Base-by-base conservation (phyloP, 2,329 filamentous ascomycete genomes). In the Arthrinium puccinioides region DNA sequence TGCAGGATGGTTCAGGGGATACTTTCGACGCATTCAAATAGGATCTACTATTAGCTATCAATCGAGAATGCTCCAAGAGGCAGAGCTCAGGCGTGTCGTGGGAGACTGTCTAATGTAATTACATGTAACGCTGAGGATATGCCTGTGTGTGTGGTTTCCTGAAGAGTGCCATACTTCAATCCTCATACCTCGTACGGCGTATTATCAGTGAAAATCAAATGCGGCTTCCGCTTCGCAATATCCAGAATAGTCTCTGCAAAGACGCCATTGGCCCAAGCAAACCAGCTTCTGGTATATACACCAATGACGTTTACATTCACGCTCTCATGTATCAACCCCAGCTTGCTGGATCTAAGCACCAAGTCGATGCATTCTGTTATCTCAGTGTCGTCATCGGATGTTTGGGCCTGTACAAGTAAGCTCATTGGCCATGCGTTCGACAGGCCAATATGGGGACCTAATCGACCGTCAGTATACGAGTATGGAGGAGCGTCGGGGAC, bases 361-460 rank as follows among this genome's bases (percentile, higher is more conserved):
- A 82, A 59, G 7, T 78, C 67, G 19, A 98, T 61, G 44, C 83
- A 85, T 33, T 76, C 70, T 42, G 62, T 67, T 45, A 98, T 97
- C 64, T 98, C 92, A 0, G 72, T 68, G 43, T 95, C 89, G 40
- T 89, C 72, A 35, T 90, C 74, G 6, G 81, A 84, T 1, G 92
- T 98, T 73, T 92, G 87, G 3, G 87, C 87, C 61, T 96, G 89
- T 15, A 96, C 76, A 8, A 98, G 70, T 44, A 96, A 66, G 56
- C 86, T 92, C 88, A 98, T 97, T 0, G 92, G 92, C 92, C 92
- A 98, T 7, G 90, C 92, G 48, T 95, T 86, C 50, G 76, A 68
- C n/a, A 94, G 65, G 0, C 92, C 92, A 47, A 96, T 84, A 53
- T 79, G 78, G 6, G 76, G 76, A 5, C 75, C 75, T 69, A 38